Conservation (phyloP, 257 asterid genomes). For the Gynochthodes officinalis region DNA sequence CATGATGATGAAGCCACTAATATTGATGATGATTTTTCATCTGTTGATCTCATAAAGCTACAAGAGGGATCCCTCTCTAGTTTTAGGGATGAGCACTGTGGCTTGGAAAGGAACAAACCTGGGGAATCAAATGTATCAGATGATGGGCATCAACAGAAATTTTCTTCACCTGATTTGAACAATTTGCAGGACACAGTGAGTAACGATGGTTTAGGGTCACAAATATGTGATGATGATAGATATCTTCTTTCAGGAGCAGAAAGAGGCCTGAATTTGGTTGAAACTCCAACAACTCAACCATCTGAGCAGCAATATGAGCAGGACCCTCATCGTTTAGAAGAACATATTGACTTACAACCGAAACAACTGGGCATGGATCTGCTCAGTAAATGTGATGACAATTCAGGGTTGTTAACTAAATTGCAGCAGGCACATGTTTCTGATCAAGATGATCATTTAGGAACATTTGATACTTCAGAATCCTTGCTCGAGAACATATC, state of each 20-base stretch:
- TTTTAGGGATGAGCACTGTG: conserved; percentile 32
- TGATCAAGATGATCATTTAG: conserved; percentile 29
- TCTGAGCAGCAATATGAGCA: conserved; percentile 36
- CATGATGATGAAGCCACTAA: conserved; percentile 22
- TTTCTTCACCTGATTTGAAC: conserved; percentile 20
- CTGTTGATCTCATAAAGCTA: conserved; percentile 25
- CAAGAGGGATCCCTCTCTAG: conserved; percentile 30
- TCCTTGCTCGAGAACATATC: conserved; percentile 23
- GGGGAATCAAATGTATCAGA: conserved; percentile 29
- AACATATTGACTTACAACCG: conserved; percentile 28
- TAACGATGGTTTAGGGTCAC: conserved; percentile 28
- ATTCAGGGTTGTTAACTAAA: conserved; percentile 28
- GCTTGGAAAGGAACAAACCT: conserved; percentile 28
- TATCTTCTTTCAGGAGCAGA: conserved; percentile 28
- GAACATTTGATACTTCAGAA: conserved; percentile 18
- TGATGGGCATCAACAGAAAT: conserved; percentile 36
- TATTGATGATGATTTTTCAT: conserved; percentile 22
- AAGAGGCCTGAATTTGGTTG: conserved; percentile 20
- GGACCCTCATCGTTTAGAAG: conserved; percentile 34
- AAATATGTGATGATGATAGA: conserved; percentile 22
- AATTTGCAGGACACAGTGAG: conserved; percentile 15
- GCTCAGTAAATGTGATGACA: conserved; percentile 19
- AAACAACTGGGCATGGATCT: conserved; percentile 28
- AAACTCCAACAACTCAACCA: conserved; percentile 27
- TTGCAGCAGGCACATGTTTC: conserved; percentile 25